Evolutionary conservation across 495 filamentous ascomycete genomes (phyloP), one percentile per base, ranked within the genome.

Genomic region (Tirmania nivea): DNA sequence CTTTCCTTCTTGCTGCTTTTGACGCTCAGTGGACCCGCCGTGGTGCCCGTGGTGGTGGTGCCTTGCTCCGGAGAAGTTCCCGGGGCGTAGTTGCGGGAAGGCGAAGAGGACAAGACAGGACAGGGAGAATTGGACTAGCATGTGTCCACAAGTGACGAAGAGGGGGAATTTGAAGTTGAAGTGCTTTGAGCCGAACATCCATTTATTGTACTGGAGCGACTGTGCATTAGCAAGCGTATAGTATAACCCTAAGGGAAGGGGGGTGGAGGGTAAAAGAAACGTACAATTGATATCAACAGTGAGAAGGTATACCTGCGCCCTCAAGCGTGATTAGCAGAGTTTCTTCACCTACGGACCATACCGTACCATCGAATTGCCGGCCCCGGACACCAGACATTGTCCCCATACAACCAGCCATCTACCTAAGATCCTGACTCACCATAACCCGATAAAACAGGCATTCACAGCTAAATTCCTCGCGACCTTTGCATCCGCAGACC

Each of bases 71-170:
- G 57, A 61, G 36, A 64, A 57, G 3, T 61, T 61, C 20, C 57
- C 60, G 21, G 92, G 92, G 20, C 92, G 83, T 52, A 95, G 72
- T 6, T 78, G 82, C 49, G 92, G 92, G 52, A 96, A 70, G 52
- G 87, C 70, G 62, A 76, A 90, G 36, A 99, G 75, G 19, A 95
- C 80, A 16, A 86, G 61, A 25, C 76, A 78, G 12, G 92, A 76
- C 42, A 96, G 75, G 25, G 74, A 70, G 70, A 99, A 96, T 68
- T 99, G 92, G 39, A 99, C 88, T 34, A 86, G 68, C 87, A 99
- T 95, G 69, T 99, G 92, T 61, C 86, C 65, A 59, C 85, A 84
- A 10, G 92, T 99, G 2, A 87, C 94, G 70, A 96, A 96, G 51
- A 99, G 77, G 49, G 92, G 92, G 57, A 86, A 96, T 49, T 84